These are phyloP conservation scores for Rhodotorula babjevae DNA, from an alignment of 768 basidiomycete genomes.

Conservation along the genomic window DNA sequence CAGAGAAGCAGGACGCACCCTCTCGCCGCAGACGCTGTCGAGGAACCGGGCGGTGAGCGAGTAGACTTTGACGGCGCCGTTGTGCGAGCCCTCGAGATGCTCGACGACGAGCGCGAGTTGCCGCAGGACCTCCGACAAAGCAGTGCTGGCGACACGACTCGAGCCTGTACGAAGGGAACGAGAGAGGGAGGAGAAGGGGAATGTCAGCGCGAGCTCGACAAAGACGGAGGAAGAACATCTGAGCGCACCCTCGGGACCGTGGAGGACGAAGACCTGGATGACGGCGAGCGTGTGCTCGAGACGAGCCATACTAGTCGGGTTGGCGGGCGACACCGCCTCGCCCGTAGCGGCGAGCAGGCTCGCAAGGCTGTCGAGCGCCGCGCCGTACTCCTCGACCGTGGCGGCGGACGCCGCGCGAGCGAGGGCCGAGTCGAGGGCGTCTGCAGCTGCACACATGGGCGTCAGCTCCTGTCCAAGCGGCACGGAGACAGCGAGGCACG, in stretches of 20 bases:
- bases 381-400: not conserved
- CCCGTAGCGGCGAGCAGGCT: not conserved
- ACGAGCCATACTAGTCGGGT: conserved; percentile 6
- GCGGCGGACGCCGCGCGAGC: not conserved
- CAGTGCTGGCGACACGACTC: conserved; percentile 9
- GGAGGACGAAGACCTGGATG: conserved; percentile 11
- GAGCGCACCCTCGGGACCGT: conserved; percentile 32
- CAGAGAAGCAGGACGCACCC: not conserved
- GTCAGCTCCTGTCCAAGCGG: not conserved
- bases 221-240: too few relatives aligned
- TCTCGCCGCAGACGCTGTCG: conserved; percentile 28
- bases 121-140: conserved; percentile 27
- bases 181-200: too few relatives aligned
- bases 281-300: conserved; percentile 3
- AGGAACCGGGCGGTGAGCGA: conserved; percentile 23
- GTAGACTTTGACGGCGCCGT: not conserved
- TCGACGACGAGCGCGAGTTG: conserved; percentile 24
- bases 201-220: not conserved
- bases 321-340: not conserved
- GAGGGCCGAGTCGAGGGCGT: conserved; percentile 3
- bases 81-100: not conserved
- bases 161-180: conserved; percentile 10
- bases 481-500: not conserved
- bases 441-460: not conserved
- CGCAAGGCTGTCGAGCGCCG: not conserved